These are phyloP conservation scores for Penicilliopsis zonata DNA, from an alignment of 495 filamentous ascomycete species.

Conservation along the genomic window DNA sequence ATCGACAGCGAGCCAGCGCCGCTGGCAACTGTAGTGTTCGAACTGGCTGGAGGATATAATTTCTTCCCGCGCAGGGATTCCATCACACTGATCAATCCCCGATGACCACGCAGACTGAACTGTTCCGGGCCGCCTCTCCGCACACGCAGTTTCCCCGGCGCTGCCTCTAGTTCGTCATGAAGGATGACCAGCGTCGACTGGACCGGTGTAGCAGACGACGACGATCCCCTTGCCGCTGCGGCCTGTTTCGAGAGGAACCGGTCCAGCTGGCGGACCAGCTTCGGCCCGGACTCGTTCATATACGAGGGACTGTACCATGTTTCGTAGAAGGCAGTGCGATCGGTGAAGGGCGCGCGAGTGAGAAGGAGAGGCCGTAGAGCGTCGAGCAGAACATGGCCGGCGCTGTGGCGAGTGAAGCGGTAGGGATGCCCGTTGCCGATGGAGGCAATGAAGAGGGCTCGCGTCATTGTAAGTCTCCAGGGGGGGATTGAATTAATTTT, in stretches of 20 bases:
- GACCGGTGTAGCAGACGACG: slow-evolving; percentile 7
- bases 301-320: slow-evolving; percentile 55
- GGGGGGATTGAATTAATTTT: slow-evolving; percentile 9
- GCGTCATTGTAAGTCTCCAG: too few species aligned
- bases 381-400: slow-evolving; percentile 60
- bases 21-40: too few species aligned
- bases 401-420: slow-evolving; percentile 63
- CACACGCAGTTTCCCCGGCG: slow-evolving; percentile 52
- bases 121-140: slow-evolving; percentile 35
- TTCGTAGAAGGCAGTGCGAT: slow-evolving; percentile 40
- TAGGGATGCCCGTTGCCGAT: slow-evolving; percentile 60
- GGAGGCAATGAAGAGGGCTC: slow-evolving; percentile 54
- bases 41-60: slow-evolving; percentile 13
- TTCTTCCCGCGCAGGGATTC: slow-evolving; percentile 29
- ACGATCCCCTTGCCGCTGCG: neutral
- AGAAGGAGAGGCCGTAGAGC: slow-evolving; percentile 35
- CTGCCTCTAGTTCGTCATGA: slow-evolving; percentile 73
- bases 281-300: slow-evolving; percentile 64
- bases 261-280: slow-evolving; percentile 22
- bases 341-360: slow-evolving; percentile 27
- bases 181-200: slow-evolving; percentile 51
- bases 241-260: slow-evolving; percentile 25
- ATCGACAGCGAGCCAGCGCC: slow-evolving; percentile 17
- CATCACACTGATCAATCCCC: slow-evolving; percentile 61
- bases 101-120: slow-evolving; percentile 58